Evolutionary conservation across 1,139 yeast species (phyloP).

Genomic region (Taphrina wiesneri): DNA sequence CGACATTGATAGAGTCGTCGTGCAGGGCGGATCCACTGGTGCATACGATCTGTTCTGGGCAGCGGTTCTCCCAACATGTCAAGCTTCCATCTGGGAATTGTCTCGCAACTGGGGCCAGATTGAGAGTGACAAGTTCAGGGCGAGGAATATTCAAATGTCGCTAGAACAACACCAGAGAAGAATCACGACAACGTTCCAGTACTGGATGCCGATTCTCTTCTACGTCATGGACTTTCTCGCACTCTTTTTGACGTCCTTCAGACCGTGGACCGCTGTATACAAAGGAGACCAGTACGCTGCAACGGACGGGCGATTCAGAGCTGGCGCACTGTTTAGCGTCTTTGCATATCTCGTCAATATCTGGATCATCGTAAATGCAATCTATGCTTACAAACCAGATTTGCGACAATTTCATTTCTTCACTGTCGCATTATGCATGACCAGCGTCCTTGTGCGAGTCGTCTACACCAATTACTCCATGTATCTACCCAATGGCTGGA

Average conservation of each 20-base stretch:
- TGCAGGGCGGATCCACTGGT: slow-evolving; percentile 17
- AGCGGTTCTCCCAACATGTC: slow-evolving; percentile 20
- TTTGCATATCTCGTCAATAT: slow-evolving; percentile 21
- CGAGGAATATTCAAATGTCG: slow-evolving; percentile 13
- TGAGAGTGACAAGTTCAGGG: slow-evolving; percentile 22
- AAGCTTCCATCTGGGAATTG: slow-evolving; percentile 31
- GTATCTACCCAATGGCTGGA: slow-evolving; percentile 17
- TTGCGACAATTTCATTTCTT: slow-evolving; percentile 6
- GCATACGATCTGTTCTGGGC: slow-evolving; percentile 26
- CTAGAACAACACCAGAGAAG: slow-evolving; percentile 24
- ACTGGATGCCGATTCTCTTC: slow-evolving; percentile 28
- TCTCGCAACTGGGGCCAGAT: slow-evolving; percentile 32
- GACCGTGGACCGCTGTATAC: slow-evolving; percentile 28
- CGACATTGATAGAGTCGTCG: slow-evolving; percentile 28
- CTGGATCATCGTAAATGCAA: slow-evolving; percentile 14
- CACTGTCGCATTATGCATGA: slow-evolving; percentile 6
- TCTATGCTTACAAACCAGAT: slow-evolving; percentile 18
- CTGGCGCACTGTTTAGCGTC: slow-evolving; percentile 24
- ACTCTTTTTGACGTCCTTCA: slow-evolving; percentile 15
- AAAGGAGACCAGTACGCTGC: slow-evolving; percentile 23
- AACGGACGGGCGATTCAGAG: slow-evolving; percentile 32
- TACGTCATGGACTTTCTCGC: slow-evolving; percentile 29
- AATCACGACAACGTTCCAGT: slow-evolving; percentile 24
- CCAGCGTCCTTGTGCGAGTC: slow-evolving; percentile 9
- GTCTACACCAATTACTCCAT: slow-evolving; percentile 29